Base-by-base conservation (phyloP, 176 grass and related monocot species). In the Saccharum officinarum region DNA sequence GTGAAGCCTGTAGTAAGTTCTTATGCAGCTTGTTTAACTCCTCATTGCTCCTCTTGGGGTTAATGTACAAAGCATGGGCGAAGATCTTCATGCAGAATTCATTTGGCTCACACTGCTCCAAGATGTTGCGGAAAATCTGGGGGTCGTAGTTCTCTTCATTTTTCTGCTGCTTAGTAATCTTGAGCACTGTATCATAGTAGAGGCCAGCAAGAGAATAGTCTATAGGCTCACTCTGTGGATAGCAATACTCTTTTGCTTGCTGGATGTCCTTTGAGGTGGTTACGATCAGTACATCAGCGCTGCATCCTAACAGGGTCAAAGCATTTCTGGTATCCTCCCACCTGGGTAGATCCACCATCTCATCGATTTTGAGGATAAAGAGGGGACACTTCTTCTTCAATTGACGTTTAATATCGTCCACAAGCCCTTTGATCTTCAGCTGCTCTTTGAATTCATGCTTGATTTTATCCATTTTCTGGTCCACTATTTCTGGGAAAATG, bases 51-150 rank as follows among this genome's bases (percentile, higher is more conserved):
- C 69, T 89, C 1, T 34, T 80, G 17, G 81, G 74, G 0, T 89
- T 89, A 22, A 39, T 10, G 5, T 65, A 18, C 3, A 89, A 3
- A 9, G 82, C 57, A 64, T 46, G 68, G 28, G 14, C 1, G 7
- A 89, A 84, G 6, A 73, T 65, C 23, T 79, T 89, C 82, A 89
- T 80, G 67, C 57, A 73, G 1, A 85, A 74, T 18, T 65, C 82
- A 85, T 72, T 0, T 31, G 44, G 10, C 1, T 26, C 7, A 37
- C 87, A 89, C 3, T 40, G 4, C 0, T 31, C 20, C 36, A 80
- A 10, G 13, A 89, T 85, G 2, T 80, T 25, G 1, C 4, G 44
- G 3, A 57, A 14, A 42, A 80, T 72, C 0, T 64, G 6, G 33
- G 7, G 15, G 3, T 36, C 15, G 13, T 2, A 54, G 0, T 1